phyloP scores from a whole-genome alignment of 495 filamentous ascomycete species.

The Penicillium canescens region DNA sequence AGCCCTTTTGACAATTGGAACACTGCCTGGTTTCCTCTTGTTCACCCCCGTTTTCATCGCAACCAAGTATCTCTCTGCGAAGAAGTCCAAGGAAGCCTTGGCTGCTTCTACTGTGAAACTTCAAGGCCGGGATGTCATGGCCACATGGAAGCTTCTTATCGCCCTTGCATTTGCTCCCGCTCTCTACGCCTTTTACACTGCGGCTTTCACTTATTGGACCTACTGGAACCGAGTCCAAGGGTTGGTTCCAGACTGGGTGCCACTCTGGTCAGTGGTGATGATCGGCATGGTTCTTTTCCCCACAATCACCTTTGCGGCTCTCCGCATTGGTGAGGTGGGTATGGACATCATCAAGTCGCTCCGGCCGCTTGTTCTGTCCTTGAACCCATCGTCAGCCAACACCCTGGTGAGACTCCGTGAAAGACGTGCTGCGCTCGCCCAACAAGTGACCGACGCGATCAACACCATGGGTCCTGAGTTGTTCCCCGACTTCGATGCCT shows the following conservation, averaged over 20 bases:
- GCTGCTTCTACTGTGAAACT: slow-evolving; percentile 94
- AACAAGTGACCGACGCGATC: slow-evolving; percentile 87
- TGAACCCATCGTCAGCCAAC: slow-evolving; percentile 83
- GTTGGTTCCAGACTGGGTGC: slow-evolving; percentile 73
- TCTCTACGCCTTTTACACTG: slow-evolving; percentile 79
- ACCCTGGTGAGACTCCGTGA: slow-evolving; percentile 77
- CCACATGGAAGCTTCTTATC: slow-evolving; percentile 97
- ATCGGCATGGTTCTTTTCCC: slow-evolving; percentile 80
- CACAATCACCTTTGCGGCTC: slow-evolving; percentile 85
- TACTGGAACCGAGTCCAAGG: slow-evolving; percentile 80
- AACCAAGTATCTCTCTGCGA: slow-evolving; percentile 84
- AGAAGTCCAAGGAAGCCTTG: slow-evolving; percentile 87
- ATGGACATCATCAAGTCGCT: slow-evolving; percentile 99
- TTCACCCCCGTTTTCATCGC: slow-evolving; percentile 91
- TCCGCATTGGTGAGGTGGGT: slow-evolving; percentile 92
- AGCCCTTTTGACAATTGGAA: slow-evolving; percentile 70
- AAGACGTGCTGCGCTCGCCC: slow-evolving; percentile 68
- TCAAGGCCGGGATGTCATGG: slow-evolving; percentile 91
- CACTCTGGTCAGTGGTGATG: slow-evolving; percentile 73
- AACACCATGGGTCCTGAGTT: slow-evolving; percentile 95
- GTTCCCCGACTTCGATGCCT: slow-evolving; percentile 91
- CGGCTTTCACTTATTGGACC: slow-evolving; percentile 72
- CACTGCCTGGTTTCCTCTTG: slow-evolving; percentile 81
- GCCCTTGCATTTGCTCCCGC: slow-evolving; percentile 84
- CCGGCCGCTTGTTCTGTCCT: slow-evolving; percentile 80